phyloP scores from a whole-genome alignment of 768 basidiomycete species.

The Suillus weaverae region DNA sequence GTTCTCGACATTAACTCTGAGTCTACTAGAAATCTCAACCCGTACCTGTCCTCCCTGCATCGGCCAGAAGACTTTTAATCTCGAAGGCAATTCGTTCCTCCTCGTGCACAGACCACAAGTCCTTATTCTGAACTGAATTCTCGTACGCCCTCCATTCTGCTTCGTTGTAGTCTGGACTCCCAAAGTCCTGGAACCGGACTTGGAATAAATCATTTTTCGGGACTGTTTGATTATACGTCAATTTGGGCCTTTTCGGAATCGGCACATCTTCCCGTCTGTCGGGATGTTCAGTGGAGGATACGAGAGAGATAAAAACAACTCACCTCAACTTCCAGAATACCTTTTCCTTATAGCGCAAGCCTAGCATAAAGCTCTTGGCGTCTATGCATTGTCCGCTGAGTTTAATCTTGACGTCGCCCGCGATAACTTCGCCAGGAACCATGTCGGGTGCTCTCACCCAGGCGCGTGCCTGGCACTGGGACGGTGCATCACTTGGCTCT shows the following conservation, averaged over 20 bases:
- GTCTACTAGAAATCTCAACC: constrained; percentile 8
- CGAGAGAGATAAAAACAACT: background rate
- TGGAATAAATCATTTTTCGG: too few relatives aligned
- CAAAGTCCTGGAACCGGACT: too few relatives aligned
- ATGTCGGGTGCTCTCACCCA: constrained; percentile 9
- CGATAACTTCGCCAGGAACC: constrained; percentile 1
- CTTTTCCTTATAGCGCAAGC: constrained; percentile 5
- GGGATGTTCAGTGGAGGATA: background rate
- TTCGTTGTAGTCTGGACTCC: too few relatives aligned
- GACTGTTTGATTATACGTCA: too few relatives aligned
- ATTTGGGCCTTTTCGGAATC: background rate
- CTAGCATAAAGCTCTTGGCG: background rate
- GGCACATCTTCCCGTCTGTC: constrained; percentile 1
- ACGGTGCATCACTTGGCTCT: background rate
- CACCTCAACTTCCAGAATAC: background rate
- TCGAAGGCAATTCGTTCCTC: constrained; percentile 22
- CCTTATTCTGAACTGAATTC: constrained; percentile 10
- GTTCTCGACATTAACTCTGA: background rate
- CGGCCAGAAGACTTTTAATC: constrained; percentile 5
- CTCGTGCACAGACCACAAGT: constrained; percentile 18
- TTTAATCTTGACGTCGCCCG: constrained; percentile 1
- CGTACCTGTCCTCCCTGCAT: background rate
- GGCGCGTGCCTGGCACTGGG: constrained; percentile 1
- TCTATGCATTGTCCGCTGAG: background rate
- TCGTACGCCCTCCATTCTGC: background rate